Conservation (phyloP, 129 eudicot genomes). For the Artemisia annua region DNA sequence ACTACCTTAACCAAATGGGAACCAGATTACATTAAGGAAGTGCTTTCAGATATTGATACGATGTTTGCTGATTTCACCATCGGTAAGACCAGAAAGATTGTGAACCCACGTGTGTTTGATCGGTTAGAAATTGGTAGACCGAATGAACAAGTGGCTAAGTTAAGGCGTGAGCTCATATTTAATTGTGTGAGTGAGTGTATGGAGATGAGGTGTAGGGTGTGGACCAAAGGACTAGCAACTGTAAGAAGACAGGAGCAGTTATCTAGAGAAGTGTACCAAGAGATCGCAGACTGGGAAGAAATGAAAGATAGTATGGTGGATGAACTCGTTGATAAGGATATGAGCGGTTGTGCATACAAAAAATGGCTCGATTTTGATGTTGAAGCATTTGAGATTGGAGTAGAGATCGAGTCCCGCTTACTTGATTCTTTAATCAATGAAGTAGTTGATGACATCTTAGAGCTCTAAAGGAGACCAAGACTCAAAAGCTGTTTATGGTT, state of each 20-base stretch:
- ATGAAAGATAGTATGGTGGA: constrained; percentile 83
- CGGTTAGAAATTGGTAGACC: constrained; percentile 47
- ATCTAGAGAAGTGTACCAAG: constrained; percentile 65
- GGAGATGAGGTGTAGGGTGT: constrained; percentile 56
- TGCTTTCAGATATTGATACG: constrained; percentile 49
- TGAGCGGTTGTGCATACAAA: constrained; percentile 65
- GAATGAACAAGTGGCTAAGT: constrained; percentile 27
- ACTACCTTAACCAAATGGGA: constrained; percentile 50
- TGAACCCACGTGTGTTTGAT: constrained; percentile 67
- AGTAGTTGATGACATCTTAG: constrained; percentile 63
- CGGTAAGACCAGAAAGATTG: constrained; percentile 54
- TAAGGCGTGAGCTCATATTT: constrained; percentile 55
- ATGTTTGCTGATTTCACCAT: constrained; percentile 66
- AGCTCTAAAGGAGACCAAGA: constrained; percentile 23
- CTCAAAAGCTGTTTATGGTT: neutral
- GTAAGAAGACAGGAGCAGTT: constrained; percentile 55
- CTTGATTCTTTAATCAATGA: constrained; percentile 74
- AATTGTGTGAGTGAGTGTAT: constrained; percentile 75
- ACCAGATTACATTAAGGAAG: constrained; percentile 54
- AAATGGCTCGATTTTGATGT: constrained; percentile 73
- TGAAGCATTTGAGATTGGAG: constrained; percentile 68
- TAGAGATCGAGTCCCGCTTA: constrained; percentile 60
- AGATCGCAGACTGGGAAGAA: constrained; percentile 60
- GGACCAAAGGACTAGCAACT: constrained; percentile 55
- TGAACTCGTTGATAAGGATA: constrained; percentile 85